Base-by-base conservation (phyloP, 306 rosid species). In the Cicer cuneatum region DNA sequence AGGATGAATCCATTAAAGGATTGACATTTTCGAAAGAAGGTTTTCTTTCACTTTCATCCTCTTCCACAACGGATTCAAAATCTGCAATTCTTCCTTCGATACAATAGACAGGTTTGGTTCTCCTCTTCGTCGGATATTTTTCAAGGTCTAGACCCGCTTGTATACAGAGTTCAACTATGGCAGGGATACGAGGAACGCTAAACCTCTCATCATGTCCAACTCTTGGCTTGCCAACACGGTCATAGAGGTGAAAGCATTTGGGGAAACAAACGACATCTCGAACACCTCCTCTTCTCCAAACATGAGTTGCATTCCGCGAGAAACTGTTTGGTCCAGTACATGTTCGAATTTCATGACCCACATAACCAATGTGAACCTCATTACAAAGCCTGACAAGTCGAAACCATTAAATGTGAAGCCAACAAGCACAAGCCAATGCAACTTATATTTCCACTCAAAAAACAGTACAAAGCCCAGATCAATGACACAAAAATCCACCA, bases 51-150 rank as follows among this genome's bases (percentile, higher is more conserved):
- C 39, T 33, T 58, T 79, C 83, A 41, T 59, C 78, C 40, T 66
- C 88, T 69, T 77, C 66, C 16, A 15, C 75, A 7, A 77, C 83
- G 0, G 78, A 76, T 71, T 93, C 98, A 49, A 93, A 93, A 82
- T 93, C 98, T 66, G 87, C 96, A 35, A 93, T 86, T 82, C 98
- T 90, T 69, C 98, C 98, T 66, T 93, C 98, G 8, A 93, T 82
- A 52, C 86, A 78, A 68, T 87, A 90, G 19, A 93, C 93, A 16
- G 98, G 95, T 65, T 87, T 89, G n/a, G 82, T 87, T 86, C 96
- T 86, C 85, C 98, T 89, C 79, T 81, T 90, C 4, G 95, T 67
- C 46, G 91, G 93, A 80, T 54, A 85, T 56, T 82, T 85, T 37
- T 61, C 78, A 67, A 88, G 83, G 73, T 89, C 90, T 61, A 93